Percentiles rank a stretch among this genome's conserved stretches.
These are phyloP conservation scores for Conticribra guillardii DNA, from an alignment of 108 stramenopile species.

Conservation along the genomic window DNA sequence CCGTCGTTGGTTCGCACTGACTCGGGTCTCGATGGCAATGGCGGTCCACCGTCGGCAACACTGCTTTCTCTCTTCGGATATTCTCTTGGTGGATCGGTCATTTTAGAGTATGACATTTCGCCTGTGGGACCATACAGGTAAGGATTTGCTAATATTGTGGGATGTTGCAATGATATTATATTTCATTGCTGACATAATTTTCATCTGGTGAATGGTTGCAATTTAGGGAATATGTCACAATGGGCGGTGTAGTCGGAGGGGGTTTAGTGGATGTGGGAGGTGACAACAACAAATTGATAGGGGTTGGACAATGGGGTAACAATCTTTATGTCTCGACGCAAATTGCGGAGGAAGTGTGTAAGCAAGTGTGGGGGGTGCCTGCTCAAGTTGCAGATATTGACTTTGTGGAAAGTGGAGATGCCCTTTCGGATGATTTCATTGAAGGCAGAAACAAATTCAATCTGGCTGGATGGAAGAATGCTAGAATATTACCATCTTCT, in stretches of 20 bases:
- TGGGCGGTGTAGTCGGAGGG: conserved; percentile 49
- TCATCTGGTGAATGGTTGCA: too few species aligned
- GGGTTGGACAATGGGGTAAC: conserved; percentile 63
- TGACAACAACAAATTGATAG: conserved; percentile 4
- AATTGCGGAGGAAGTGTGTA: conserved; percentile 57
- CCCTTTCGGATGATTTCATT: conserved; percentile 14
- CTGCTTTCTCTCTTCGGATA: conserved; percentile 57
- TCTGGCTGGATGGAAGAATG: conserved; percentile 54
- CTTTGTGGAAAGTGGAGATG: conserved; percentile 31
- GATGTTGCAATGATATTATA: too few species aligned
- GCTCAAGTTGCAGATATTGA: conserved; percentile 55
- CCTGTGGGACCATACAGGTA: conserved; percentile 68
- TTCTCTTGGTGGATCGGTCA: conserved; percentile 55
- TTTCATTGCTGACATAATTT: too few species aligned
- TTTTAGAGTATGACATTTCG: conserved; percentile 60
- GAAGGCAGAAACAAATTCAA: conserved; percentile 18
- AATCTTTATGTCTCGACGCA: conserved; percentile 55
- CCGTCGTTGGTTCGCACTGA: conserved; percentile 49
- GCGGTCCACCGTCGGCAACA: conserved; percentile 21
- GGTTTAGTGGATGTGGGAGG: conserved; percentile 22
- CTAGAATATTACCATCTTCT: conserved; percentile 24
- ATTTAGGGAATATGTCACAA: conserved; percentile 58
- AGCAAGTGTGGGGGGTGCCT: conserved; percentile 56
- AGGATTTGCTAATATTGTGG: too few species aligned
- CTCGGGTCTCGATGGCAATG: not conserved